Evolutionary conservation across 2,329 filamentous ascomycete species (phyloP).

Genomic region (Pseudocercospora ulei): DNA sequence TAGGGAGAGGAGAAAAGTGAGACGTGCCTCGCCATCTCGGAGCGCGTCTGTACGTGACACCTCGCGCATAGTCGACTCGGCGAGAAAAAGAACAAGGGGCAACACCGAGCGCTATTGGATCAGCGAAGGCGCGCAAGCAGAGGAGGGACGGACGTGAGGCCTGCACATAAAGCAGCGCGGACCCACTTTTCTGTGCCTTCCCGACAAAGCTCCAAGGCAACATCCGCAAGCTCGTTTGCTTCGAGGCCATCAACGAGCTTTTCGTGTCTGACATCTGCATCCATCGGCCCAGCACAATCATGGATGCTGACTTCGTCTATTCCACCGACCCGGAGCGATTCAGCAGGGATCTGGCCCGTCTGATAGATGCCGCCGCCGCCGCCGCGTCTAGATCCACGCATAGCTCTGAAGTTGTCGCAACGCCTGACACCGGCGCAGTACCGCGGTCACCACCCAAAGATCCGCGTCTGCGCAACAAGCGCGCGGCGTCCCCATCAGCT

Average conservation of each 20-base stretch:
- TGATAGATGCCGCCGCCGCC: conserved; percentile 16
- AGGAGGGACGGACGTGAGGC: too few species aligned
- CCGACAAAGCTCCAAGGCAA: conserved; percentile 7
- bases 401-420: neutral
- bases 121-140: too few species aligned
- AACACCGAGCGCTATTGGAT: too few species aligned
- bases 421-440: neutral
- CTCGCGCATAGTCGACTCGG: too few species aligned
- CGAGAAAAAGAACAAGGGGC: too few species aligned
- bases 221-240: neutral
- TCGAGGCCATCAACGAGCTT: neutral
- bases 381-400: conserved; percentile 5
- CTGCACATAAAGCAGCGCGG: too few species aligned
- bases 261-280: too few species aligned
- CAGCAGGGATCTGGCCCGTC: conserved; percentile 12
- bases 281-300: too few species aligned
- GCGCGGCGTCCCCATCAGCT: neutral
- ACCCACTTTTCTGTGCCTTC: conserved; percentile 10
- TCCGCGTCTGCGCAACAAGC: conserved; percentile 13
- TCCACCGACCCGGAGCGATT: conserved; percentile 12
- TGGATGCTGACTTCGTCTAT: conserved; percentile 16
- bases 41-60: too few species aligned
- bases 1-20: too few species aligned
- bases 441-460: conserved; percentile 7
- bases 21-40: too few species aligned